Conservation (phyloP, 1,284 basidiomycete species). For the Pseudozyma sp. region DNA sequence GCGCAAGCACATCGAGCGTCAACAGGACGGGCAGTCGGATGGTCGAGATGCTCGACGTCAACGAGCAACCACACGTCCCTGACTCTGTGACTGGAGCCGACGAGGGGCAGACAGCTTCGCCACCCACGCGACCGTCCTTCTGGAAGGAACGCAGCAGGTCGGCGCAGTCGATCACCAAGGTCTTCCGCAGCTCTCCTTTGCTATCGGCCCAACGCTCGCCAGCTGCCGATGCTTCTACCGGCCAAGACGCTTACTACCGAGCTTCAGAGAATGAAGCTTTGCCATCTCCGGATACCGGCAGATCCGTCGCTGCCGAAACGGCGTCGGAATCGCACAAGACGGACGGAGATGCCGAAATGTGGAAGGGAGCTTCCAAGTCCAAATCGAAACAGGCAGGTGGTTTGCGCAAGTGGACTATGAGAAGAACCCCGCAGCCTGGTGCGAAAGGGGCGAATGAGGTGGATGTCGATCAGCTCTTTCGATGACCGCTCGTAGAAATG, state of each 20-base stretch:
- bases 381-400: slow-evolving; percentile 14
- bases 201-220: neutral
- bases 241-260: neutral
- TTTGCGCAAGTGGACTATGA: slow-evolving; percentile 33
- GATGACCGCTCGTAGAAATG: neutral
- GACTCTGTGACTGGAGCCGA: slow-evolving; percentile 25
- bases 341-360: slow-evolving; percentile 31
- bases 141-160: slow-evolving; percentile 41
- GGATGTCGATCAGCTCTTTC: slow-evolving; percentile 35
- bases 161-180: slow-evolving; percentile 27
- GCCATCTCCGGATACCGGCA: slow-evolving; percentile 18
- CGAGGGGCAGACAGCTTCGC: slow-evolving; percentile 7
- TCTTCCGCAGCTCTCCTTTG: slow-evolving; percentile 27
- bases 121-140: slow-evolving; percentile 22
- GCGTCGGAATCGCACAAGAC: slow-evolving; percentile 7
- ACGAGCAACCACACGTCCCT: slow-evolving; percentile 24
- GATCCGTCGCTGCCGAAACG: slow-evolving; percentile 8
- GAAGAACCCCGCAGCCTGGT: slow-evolving; percentile 8
- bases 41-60: slow-evolving; percentile 38
- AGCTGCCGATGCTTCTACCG: slow-evolving; percentile 5
- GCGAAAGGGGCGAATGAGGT: slow-evolving; percentile 14
- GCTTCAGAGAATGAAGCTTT: slow-evolving; percentile 11
- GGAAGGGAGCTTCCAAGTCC: slow-evolving; percentile 17
- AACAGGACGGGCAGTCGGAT: slow-evolving; percentile 33
- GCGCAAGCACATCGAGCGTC: slow-evolving; percentile 31